Evolutionary conservation across 2,329 filamentous ascomycete genomes (phyloP), one percentile per base, ranked within the genome.

Genomic region (Rhynchosporium secalis): DNA sequence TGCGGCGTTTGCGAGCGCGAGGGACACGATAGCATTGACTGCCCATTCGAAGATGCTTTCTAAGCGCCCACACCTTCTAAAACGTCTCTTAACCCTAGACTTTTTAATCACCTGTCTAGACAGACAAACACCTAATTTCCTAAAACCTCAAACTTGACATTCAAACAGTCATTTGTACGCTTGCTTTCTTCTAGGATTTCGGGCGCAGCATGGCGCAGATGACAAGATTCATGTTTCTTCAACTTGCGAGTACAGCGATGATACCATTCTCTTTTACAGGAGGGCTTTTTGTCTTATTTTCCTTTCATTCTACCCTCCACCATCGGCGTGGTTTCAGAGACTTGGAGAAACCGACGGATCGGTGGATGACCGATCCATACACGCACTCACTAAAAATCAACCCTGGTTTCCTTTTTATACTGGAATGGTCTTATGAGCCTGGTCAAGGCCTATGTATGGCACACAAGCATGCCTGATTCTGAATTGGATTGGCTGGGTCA

Each of bases 1-100:
- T 99, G 95, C 76, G 95, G 95, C 15, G 81, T 98, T 49, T 99
- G 95, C 75, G 95, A 99, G 80, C 86, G 91, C 65, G 95, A 99
- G 72, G 95, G 95, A 13, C 95, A 99, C 75, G 91, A 97, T 76
- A 97, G 94, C 72, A 93, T 96, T 65, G 92, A 96, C 76, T 96
- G 93, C 76, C 92, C 93, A 12, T 90, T 96, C 76, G 93, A 96
- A 77, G 92, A 96, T 75, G 86, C 86, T 36, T 90, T 88, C 67
- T 88, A 78, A 63, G 36, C 26, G 8, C 10, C 36, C 8, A 45
- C 12, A 29, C 10, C 12, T 41, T 9, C 40, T 3, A 43, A 28
- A 31, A 56, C n/a, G 49, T 20, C 26, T 5, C 45, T 28, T 20
- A 41, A 29, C 28, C 28, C 33, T 48, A 8, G 12, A 3, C 26